Conservation (phyloP, 306 rosid genomes). For the Cicer cuneatum region DNA sequence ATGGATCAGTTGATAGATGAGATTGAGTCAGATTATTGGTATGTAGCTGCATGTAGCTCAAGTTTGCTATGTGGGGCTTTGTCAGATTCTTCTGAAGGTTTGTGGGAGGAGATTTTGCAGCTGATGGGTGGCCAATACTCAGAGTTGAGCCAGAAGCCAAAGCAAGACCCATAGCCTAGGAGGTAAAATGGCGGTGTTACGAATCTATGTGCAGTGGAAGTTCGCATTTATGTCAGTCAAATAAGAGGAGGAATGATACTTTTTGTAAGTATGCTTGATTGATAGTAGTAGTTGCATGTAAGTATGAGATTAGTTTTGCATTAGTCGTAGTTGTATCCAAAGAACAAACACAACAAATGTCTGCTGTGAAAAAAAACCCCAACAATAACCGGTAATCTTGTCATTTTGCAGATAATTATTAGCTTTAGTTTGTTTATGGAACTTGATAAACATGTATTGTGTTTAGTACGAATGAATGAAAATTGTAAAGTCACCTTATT, state of each 20-base stretch:
- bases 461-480: too few relatives aligned
- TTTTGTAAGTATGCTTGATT: conserved; percentile 46
- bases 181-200: conserved; percentile 42
- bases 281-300: conserved; percentile 25
- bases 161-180: conserved; percentile 78
- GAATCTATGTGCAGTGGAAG: conserved; percentile 63
- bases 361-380: background rate
- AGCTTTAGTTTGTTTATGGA: too few relatives aligned
- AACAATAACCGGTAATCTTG: too few relatives aligned
- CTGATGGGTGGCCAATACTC: conserved; percentile 96
- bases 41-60: conserved; percentile 97
- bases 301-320: conserved; percentile 31
- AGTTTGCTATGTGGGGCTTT: conserved; percentile 66
- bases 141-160: conserved; percentile 92
- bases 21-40: conserved; percentile 91
- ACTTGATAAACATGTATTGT: too few relatives aligned
- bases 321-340: conserved; percentile 7
- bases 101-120: conserved; percentile 94
- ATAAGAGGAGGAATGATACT: conserved; percentile 16
- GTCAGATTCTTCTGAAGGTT: conserved; percentile 70
- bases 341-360: background rate
- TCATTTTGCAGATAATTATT: too few relatives aligned
- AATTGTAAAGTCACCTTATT: too few relatives aligned
- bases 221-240: conserved; percentile 46
- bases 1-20: conserved; percentile 91